Base-by-base conservation (phyloP, 257 asterid species). In the Fraxinus anomala region DNA sequence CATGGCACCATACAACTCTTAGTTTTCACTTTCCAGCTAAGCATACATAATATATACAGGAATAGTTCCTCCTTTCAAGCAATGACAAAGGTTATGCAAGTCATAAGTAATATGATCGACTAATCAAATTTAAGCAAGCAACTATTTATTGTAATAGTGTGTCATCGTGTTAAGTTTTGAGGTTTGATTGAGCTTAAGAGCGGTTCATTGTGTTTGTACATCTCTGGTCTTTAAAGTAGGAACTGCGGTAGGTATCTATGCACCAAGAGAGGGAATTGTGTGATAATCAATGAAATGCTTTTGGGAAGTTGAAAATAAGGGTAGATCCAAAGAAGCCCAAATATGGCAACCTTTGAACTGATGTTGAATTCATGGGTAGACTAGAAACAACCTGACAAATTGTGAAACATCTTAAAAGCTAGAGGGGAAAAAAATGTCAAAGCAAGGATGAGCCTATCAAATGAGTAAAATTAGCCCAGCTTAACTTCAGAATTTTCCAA, bases 401-500 rank as follows among this genome's bases (percentile, higher is more conserved):
- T 42, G 17, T 42, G 17, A 42, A 42, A 42, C 17, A 42, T 42
- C 51, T 12, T 42, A 42, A 12, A 11, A 73, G 17, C 21, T 26
- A 34, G 72, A 17, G 40, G 1, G 40, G 2, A 6, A 16, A 14
- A 47, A 14, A 47, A 14, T 3, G 59, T 17, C 17, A 17, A 23
- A 23, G 31, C 16, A 1, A 23, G 16, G 4, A 23, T 24, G 33
- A 31, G 68, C 68, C 68, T 21, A 10, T 61, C 33, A 54, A 54
- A 19, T 21, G 2, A 1, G n/a, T 28, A 61, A 3, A 65, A 70
- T 76, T 80, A 83, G 78, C 86, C 82, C 76, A 77, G 68, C 82
- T 70, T 68, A 83, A 56, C 88, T 82, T 79, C 85, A 74, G 78
- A 82, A 63, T 82, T 73, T 76, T 36, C 73, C 67, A 68, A 85